phyloP scores from a whole-genome alignment of 2,329 filamentous ascomycete genomes.

The Ophiostoma tasmaniense region DNA sequence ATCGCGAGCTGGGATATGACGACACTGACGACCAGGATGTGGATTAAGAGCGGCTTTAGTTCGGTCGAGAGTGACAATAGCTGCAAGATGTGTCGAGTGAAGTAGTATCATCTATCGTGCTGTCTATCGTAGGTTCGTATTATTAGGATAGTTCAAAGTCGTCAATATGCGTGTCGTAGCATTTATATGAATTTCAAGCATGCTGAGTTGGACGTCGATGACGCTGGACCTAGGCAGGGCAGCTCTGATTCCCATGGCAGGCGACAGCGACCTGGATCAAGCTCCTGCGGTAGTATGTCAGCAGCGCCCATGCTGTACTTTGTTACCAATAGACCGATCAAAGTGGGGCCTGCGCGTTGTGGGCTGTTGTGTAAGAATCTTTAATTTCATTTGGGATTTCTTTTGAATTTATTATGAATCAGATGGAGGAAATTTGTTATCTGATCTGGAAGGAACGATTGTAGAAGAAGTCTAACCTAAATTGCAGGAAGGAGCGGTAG shows the following conservation, averaged over 20 bases:
- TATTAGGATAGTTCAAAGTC: neutral
- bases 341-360: neutral
- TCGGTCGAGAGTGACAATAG: neutral
- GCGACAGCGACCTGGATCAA: neutral
- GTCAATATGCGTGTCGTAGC: neutral
- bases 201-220: neutral
- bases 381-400: too few species aligned
- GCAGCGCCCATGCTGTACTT: neutral
- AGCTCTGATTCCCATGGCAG: neutral
- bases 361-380: neutral
- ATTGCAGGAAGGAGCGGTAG: neutral
- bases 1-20: neutral
- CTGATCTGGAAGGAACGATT: slow-evolving; percentile 3
- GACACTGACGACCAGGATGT: neutral
- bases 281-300: neutral
- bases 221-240: neutral
- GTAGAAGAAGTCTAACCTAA: neutral
- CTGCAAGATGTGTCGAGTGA: neutral
- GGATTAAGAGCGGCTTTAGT: neutral
- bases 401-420: too few species aligned
- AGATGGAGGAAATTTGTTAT: neutral
- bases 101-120: neutral
- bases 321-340: neutral
- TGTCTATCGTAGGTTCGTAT: neutral
- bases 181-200: neutral